A percentile compares a stretch with the other conserved stretches of the same genome.
These are phyloP conservation scores for Cucumis sativus DNA, from an alignment of 306 rosid genomes.

Conservation along the genomic window DNA sequence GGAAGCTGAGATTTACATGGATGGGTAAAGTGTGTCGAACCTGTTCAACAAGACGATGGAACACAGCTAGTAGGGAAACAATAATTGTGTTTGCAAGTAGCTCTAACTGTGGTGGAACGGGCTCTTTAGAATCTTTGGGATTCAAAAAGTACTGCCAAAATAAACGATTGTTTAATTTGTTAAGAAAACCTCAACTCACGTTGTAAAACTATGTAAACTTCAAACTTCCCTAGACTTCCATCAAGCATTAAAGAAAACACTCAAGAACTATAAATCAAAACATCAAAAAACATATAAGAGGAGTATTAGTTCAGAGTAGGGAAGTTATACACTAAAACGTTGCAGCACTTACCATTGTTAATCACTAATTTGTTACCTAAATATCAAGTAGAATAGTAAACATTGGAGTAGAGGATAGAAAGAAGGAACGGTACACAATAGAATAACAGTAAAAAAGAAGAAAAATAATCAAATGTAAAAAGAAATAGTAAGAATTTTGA, in stretches of 20 bases:
- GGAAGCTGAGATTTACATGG: not conserved
- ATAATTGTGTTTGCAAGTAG: slow-evolving; percentile 51
- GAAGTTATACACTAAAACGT: not conserved
- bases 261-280: not conserved
- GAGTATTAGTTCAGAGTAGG: not conserved
- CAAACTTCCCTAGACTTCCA: not conserved
- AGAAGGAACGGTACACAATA: not conserved
- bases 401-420: not conserved
- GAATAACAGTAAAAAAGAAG: not conserved
- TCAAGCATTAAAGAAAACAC: not conserved
- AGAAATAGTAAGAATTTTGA: not conserved
- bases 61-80: slow-evolving; percentile 50
- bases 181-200: not conserved
- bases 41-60: slow-evolving; percentile 59
- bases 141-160: slow-evolving; percentile 64
- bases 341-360: not conserved
- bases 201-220: not conserved
- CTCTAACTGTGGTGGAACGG: slow-evolving; percentile 70
- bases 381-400: not conserved
- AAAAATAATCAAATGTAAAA: not conserved
- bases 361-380: not conserved
- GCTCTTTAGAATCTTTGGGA: slow-evolving; percentile 70
- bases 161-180: not conserved
- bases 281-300: not conserved
- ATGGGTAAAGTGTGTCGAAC: slow-evolving; percentile 12